phyloP scores from a whole-genome alignment of 2,329 filamentous ascomycete genomes.

The Moelleriella libera region DNA sequence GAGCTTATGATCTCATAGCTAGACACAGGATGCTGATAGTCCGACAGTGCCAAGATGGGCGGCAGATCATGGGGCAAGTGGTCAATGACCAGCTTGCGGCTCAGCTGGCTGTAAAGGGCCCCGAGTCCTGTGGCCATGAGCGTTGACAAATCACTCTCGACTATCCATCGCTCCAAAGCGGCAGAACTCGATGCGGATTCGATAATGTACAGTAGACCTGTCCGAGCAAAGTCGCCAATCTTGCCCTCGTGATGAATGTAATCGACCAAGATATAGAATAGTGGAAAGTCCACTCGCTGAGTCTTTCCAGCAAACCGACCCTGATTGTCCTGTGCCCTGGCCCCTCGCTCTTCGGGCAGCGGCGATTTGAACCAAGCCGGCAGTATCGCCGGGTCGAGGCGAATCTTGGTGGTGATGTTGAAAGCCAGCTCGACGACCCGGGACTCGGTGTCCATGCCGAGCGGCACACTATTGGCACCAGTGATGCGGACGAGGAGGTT shows the following conservation, averaged over 20 bases:
- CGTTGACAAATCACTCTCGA: conserved; percentile 90
- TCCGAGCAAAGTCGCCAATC: conserved; percentile 89
- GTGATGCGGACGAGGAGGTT: conserved; percentile 72
- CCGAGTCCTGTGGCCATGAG: conserved; percentile 94
- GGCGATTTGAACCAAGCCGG: conserved; percentile 76
- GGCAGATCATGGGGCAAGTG: conserved; percentile 64
- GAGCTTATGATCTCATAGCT: conserved; percentile 61
- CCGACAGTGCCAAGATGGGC: conserved; percentile 74
- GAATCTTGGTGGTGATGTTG: conserved; percentile 91
- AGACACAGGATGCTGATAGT: conserved; percentile 63
- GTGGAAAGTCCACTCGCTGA: conserved; percentile 81
- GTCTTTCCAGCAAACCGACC: conserved; percentile 73
- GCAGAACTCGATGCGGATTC: conserved; percentile 78
- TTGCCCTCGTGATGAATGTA: conserved; percentile 94
- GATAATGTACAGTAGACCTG: conserved; percentile 87
- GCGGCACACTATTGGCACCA: conserved; percentile 56
- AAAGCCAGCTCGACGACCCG: conserved; percentile 88
- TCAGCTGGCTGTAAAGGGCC: conserved; percentile 52
- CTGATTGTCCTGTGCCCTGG: conserved; percentile 42
- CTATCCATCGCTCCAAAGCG: conserved; percentile 84
- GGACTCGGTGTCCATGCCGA: conserved; percentile 70
- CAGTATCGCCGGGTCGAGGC: conserved; percentile 74
- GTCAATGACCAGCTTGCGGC: conserved; percentile 69
- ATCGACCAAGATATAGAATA: conserved; percentile 92
- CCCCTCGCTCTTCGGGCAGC: conserved; percentile 14